A percentile compares a stretch with the other conserved stretches of the same genome.
Conservation (phyloP, 768 basidiomycete genomes). For the Rhodotorula kratochvilovae region DNA sequence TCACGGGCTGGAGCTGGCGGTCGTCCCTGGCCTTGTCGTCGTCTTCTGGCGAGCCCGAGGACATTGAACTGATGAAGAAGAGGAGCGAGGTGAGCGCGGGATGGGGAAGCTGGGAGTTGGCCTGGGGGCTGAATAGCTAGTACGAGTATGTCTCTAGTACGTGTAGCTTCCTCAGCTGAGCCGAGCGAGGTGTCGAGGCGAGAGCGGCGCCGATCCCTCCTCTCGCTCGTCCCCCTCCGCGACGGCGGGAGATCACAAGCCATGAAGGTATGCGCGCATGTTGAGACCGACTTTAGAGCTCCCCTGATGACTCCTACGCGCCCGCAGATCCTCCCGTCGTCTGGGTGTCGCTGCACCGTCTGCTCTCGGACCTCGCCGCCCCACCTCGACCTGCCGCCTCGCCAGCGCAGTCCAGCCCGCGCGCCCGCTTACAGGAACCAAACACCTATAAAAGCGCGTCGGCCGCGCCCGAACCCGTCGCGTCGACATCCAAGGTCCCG, state of each 20-base stretch:
- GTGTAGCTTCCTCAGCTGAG: too few relatives aligned
- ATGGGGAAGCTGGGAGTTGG: neutral
- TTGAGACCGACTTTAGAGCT: neutral
- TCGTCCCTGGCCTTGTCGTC: neutral
- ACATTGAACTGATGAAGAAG: neutral
- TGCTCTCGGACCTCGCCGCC: neutral
- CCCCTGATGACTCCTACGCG: neutral
- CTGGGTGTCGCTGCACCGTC: neutral
- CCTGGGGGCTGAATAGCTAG: neutral
- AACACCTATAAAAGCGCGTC: too few relatives aligned
- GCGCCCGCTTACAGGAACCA: too few relatives aligned
- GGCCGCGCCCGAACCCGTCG: neutral
- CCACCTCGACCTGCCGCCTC: too few relatives aligned
- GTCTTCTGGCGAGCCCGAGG: neutral
- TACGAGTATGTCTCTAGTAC: too few relatives aligned
- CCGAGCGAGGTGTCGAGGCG: too few relatives aligned
- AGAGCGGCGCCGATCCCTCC: too few relatives aligned
- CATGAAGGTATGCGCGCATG: neutral
- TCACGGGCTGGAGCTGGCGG: neutral
- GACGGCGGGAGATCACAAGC: neutral
- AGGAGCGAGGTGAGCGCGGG: neutral
- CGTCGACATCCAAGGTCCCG: constrained; percentile 8
- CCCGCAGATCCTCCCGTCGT: neutral
- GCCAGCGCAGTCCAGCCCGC: neutral
- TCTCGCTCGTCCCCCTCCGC: neutral